phyloP scores from a whole-genome alignment of 2,329 filamentous ascomycete genomes.

The Falciphora oryzae region DNA sequence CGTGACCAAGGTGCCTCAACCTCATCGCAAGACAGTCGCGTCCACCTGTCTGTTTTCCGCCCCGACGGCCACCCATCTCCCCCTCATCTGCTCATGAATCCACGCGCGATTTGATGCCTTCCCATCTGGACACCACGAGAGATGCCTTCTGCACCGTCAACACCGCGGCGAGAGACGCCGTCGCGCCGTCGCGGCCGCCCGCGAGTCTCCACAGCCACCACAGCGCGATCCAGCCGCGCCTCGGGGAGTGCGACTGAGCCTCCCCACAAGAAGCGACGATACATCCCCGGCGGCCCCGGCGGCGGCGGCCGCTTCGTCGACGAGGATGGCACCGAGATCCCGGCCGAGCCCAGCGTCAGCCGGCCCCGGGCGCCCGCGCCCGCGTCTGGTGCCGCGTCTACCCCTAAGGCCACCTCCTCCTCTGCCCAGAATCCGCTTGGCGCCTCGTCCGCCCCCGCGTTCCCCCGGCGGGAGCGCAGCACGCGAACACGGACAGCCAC shows the following conservation, averaged over 20 bases:
- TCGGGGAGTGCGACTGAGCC: slow-evolving; percentile 46
- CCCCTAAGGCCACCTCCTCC: slow-evolving; percentile 1
- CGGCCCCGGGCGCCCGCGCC: slow-evolving; percentile 41
- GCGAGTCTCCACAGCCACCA: slow-evolving; percentile 22
- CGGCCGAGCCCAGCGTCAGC: slow-evolving; percentile 45
- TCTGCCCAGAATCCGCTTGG: slow-evolving; percentile 25
- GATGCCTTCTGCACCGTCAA: slow-evolving; percentile 1
- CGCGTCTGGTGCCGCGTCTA: not conserved
- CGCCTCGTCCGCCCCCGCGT: slow-evolving; percentile 38
- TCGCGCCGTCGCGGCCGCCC: slow-evolving; percentile 43
- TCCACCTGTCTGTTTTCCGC: slow-evolving; percentile 8
- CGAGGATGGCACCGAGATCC: slow-evolving; percentile 57
- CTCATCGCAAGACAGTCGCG: slow-evolving; percentile 9
- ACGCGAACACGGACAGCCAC: slow-evolving; percentile 50
- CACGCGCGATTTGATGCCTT: slow-evolving; percentile 7
- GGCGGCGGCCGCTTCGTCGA: slow-evolving; percentile 83
- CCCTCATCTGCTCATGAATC: not conserved
- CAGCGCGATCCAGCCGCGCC: slow-evolving; percentile 28
- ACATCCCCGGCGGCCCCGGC: slow-evolving; percentile 80
- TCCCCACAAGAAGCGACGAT: slow-evolving; percentile 65
- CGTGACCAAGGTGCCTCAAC: slow-evolving; percentile 7
- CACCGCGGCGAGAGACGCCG: slow-evolving; percentile 21
- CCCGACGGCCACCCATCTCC: slow-evolving; percentile 1
- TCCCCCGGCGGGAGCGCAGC: slow-evolving; percentile 51
- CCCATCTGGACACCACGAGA: slow-evolving; percentile 3